These are phyloP conservation scores for Glonium stellatum DNA, from an alignment of 495 filamentous ascomycete species.

Conservation along the genomic window DNA sequence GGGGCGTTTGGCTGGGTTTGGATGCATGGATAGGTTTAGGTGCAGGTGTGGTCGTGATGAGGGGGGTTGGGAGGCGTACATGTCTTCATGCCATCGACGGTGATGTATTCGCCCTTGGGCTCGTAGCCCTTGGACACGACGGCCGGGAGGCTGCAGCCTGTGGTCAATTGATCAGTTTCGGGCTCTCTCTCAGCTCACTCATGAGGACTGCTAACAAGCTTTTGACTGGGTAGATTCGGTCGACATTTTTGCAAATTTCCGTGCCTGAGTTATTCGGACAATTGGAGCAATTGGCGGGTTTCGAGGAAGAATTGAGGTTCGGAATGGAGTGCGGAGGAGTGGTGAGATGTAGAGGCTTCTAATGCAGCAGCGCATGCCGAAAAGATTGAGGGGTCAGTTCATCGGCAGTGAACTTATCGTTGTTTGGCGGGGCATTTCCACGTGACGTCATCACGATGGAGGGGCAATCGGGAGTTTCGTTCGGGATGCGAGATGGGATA, in stretches of 20 bases:
- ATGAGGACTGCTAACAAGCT: slow-evolving; percentile 18
- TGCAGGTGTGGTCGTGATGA: too few relatives aligned
- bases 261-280: background rate
- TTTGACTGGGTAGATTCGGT: slow-evolving; percentile 27
- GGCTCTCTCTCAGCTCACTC: background rate
- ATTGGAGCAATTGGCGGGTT: background rate
- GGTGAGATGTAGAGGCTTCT: background rate
- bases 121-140: slow-evolving; percentile 51
- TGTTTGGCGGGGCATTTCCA: background rate
- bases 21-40: too few relatives aligned
- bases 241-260: slow-evolving; percentile 20
- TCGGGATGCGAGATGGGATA: too few relatives aligned
- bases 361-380: background rate
- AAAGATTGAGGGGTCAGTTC: background rate
- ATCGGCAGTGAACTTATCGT: background rate
- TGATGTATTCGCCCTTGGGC: slow-evolving; percentile 55
- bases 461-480: background rate
- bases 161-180: slow-evolving; percentile 10
- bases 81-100: slow-evolving; percentile 54
- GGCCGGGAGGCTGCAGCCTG: slow-evolving; percentile 48
- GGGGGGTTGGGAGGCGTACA: slow-evolving; percentile 39
- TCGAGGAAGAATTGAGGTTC: background rate
- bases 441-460: background rate
- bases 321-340: background rate
- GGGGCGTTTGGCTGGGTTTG: too few relatives aligned